Conservation (phyloP, 306 rosid genomes). For the Cicer bijugum region DNA sequence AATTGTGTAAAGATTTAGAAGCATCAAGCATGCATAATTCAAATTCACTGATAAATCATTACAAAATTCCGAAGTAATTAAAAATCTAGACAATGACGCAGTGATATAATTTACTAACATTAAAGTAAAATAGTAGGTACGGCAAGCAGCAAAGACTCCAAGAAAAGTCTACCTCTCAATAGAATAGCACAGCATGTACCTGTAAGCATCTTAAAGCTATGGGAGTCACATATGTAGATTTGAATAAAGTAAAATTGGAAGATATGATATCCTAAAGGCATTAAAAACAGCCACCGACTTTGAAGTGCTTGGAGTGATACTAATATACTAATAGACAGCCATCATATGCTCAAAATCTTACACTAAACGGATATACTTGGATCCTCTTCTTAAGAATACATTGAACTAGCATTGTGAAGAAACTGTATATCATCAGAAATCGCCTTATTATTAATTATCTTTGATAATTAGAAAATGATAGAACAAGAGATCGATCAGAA, state of each 20-base stretch:
- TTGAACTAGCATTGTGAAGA: constrained; percentile 36
- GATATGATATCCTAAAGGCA: constrained; percentile 38
- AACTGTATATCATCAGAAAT: constrained; percentile 37
- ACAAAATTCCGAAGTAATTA: constrained; percentile 39
- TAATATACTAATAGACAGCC: constrained; percentile 33
- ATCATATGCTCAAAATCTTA: constrained; percentile 48
- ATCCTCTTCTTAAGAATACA: constrained; percentile 40
- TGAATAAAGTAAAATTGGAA: constrained; percentile 48
- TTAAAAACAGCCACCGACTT: constrained; percentile 39
- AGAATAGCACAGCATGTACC: constrained; percentile 81
- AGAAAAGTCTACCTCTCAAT: constrained; percentile 85
- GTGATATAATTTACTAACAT: constrained; percentile 73
- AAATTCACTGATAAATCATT: constrained; percentile 36
- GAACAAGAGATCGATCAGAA: constrained; percentile 16
- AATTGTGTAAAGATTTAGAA: constrained; percentile 8
- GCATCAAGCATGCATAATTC: constrained; percentile 34
- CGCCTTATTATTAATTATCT: constrained; percentile 33
- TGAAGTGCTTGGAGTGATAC: constrained; percentile 42
- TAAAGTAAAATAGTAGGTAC: constrained; percentile 72
- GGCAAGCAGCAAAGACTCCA: constrained; percentile 84
- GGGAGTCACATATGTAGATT: constrained; percentile 55
- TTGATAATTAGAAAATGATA: constrained; percentile 22
- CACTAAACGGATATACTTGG: constrained; percentile 43
- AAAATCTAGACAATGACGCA: constrained; percentile 49
- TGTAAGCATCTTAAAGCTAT: constrained; percentile 85